These are phyloP conservation scores for Fusarium sp. DNA, from an alignment of 2,329 filamentous ascomycete genomes.

Conservation along the genomic window DNA sequence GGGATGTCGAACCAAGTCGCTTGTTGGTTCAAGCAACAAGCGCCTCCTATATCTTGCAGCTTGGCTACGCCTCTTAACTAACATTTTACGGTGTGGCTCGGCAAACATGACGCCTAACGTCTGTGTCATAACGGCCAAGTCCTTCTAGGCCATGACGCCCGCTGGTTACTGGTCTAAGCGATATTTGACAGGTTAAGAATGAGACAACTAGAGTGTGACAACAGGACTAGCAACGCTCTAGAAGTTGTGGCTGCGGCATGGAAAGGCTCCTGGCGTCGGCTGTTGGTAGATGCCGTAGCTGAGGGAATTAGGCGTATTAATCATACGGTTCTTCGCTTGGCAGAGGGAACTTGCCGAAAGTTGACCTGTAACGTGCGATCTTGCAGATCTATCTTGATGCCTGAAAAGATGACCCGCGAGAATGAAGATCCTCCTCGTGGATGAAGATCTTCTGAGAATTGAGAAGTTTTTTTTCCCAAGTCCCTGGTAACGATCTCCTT, in stretches of 20 bases:
- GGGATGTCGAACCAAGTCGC: no score
- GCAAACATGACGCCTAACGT: background rate
- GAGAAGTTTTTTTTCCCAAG: background rate
- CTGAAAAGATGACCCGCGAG: no score
- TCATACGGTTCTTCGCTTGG: background rate
- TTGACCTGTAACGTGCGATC: background rate
- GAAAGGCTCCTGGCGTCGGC: background rate
- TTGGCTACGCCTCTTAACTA: background rate
- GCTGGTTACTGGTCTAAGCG: background rate
- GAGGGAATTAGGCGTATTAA: background rate
- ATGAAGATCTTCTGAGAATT: conserved; percentile 1
- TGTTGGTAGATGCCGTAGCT: background rate
- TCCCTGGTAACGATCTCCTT: background rate
- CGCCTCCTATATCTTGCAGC: background rate
- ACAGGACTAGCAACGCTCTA: background rate
- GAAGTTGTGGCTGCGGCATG: background rate
- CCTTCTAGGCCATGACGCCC: background rate
- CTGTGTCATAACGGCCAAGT: background rate
- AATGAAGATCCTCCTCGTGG: background rate
- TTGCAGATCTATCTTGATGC: background rate
- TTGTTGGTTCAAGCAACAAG: no score
- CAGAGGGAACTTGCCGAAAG: background rate
- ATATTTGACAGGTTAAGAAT: background rate
- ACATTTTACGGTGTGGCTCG: background rate
- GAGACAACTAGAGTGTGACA: background rate